phyloP scores from a whole-genome alignment of 192 early-diverging fungal species.

The Coemansia sp. region DNA sequence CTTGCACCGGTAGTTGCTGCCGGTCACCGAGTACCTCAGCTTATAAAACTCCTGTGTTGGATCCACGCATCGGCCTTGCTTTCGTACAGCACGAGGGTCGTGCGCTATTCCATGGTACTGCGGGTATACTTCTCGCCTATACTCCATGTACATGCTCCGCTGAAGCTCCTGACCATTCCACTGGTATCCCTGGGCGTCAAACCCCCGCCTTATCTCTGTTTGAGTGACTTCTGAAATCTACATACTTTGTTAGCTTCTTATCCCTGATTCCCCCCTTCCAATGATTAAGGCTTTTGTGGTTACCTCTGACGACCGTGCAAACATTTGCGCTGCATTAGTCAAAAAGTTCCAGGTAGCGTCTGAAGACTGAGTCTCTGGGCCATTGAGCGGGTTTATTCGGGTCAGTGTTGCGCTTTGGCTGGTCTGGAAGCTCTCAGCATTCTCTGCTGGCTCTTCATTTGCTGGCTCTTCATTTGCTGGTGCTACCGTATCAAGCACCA shows the following conservation, averaged over 20 bases:
- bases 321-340: slow-evolving; percentile 42
- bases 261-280: background rate
- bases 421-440: too few species aligned
- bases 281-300: background rate
- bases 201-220: slow-evolving; percentile 25
- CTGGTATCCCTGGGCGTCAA: slow-evolving; percentile 59
- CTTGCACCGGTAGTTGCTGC: slow-evolving; percentile 26
- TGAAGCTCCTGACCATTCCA: slow-evolving; percentile 48
- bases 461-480: background rate
- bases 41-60: slow-evolving; percentile 14
- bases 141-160: slow-evolving; percentile 43
- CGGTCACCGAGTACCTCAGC: slow-evolving; percentile 29
- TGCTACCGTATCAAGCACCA: slow-evolving; percentile 10
- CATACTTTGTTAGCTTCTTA: background rate
- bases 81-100: slow-evolving; percentile 27
- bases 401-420: background rate
- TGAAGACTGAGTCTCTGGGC: background rate
- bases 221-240: slow-evolving; percentile 28
- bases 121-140: slow-evolving; percentile 42
- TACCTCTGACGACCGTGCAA: slow-evolving; percentile 37
- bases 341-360: slow-evolving; percentile 40
- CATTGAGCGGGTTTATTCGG: background rate
- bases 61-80: slow-evolving; percentile 16
- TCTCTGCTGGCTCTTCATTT: background rate
- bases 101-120: slow-evolving; percentile 53